These are phyloP conservation scores for Encephalitozoon romaleae DNA, from an alignment of 371 early-diverging fungal species.

Conservation along the genomic window DNA sequence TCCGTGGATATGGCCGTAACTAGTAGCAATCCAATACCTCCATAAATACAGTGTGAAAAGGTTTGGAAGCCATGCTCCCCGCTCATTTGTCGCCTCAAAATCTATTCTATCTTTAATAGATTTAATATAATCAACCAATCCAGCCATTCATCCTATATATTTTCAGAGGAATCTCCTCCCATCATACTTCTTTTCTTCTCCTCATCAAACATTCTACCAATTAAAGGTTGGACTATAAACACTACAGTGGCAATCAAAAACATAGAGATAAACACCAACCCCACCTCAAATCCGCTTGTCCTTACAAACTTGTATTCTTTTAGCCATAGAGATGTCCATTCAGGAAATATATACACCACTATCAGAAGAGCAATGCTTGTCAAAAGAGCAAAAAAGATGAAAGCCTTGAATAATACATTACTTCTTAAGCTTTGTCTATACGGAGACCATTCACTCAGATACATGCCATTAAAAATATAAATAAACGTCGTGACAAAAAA, in stretches of 20 bases:
- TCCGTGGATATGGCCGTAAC: slow-evolving; percentile 63
- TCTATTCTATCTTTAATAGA: neutral
- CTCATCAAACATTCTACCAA: neutral
- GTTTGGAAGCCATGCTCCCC: no score
- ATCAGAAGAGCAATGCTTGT: neutral
- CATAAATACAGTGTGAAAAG: neutral
- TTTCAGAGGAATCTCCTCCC: neutral
- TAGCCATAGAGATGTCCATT: neutral
- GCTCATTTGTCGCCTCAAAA: neutral
- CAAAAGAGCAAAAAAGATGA: neutral
- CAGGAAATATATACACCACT: neutral
- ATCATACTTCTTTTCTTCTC: neutral
- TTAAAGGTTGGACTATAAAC: neutral
- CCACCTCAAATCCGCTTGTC: neutral
- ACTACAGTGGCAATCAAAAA: neutral
- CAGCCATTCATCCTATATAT: neutral
- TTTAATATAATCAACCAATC: neutral
- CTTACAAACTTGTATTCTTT: neutral
- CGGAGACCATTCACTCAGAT: slow-evolving; percentile 23
- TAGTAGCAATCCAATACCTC: neutral
- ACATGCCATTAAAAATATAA: slow-evolving; percentile 19
- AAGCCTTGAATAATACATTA: neutral
- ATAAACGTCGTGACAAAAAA: slow-evolving; percentile 15
- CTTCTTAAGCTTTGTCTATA: slow-evolving; percentile 3
- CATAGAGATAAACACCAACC: neutral